Percentiles rank a stretch among this genome's conserved stretches.
Evolutionary conservation across 768 basidiomycete genomes (phyloP).

Genomic region (Hygrocybe punicea): DNA sequence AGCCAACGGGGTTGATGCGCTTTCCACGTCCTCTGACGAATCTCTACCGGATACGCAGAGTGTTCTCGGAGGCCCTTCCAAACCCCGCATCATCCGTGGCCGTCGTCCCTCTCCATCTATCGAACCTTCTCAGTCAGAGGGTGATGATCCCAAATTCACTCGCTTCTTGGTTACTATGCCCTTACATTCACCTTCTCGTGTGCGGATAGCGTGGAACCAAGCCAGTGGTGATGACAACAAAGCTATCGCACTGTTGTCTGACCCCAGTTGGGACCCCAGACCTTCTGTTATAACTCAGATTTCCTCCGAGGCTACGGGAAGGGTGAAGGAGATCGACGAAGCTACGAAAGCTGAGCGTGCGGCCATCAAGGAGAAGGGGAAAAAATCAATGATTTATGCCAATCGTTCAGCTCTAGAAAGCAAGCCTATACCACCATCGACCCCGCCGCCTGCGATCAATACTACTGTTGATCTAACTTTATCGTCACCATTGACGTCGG

Average conservation of each 20-base stretch:
- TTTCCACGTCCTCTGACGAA: slow-evolving; percentile 68
- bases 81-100: slow-evolving; percentile 55
- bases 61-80: slow-evolving; percentile 43
- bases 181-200: slow-evolving; percentile 38
- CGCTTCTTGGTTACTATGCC: slow-evolving; percentile 66
- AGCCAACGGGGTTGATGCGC: slow-evolving; percentile 34
- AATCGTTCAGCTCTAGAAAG: slow-evolving; percentile 54
- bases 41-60: slow-evolving; percentile 51
- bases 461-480: slow-evolving; percentile 37
- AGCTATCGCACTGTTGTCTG: slow-evolving; percentile 56
- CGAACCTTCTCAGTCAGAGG: slow-evolving; percentile 5
- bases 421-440: slow-evolving; percentile 30
- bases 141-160: slow-evolving; percentile 44
- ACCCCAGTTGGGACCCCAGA: slow-evolving; percentile 51
- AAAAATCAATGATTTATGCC: slow-evolving; percentile 79
- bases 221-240: slow-evolving; percentile 57
- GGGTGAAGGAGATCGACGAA: slow-evolving; percentile 71
- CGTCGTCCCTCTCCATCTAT: slow-evolving; percentile 32
- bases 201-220: slow-evolving; percentile 67
- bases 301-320: slow-evolving; percentile 46
- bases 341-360: slow-evolving; percentile 64
- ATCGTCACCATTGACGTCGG: slow-evolving; percentile 33
- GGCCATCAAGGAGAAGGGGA: slow-evolving; percentile 69
- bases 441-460: slow-evolving; percentile 42
- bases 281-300: slow-evolving; percentile 18